A percentile compares a stretch with the other conserved stretches of the same genome.
These are phyloP conservation scores for Nakazawaea molendinolei DNA, from an alignment of 805 yeast species.

Conservation along the genomic window DNA sequence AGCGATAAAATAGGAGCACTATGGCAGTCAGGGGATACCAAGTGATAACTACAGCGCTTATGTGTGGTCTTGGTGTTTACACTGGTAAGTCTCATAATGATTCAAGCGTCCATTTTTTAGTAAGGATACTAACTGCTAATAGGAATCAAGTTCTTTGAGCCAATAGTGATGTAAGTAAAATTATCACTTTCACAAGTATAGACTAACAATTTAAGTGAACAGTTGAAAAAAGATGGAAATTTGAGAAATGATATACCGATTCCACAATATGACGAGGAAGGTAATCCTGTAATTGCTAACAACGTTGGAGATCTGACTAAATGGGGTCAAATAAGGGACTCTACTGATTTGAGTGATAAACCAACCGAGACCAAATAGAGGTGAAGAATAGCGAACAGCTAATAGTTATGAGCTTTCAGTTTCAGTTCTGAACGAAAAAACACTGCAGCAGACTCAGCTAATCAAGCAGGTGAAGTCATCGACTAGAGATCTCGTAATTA, in stretches of 20 bases:
- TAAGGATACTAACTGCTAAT: neutral
- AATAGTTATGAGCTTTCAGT: no score
- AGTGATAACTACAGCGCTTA: slow-evolving; percentile 19
- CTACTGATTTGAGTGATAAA: no score
- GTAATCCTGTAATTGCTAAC: slow-evolving; percentile 24
- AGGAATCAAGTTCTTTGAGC: slow-evolving; percentile 68
- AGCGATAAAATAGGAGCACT: no score
- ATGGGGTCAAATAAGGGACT: slow-evolving; percentile 1
- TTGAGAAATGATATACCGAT: slow-evolving; percentile 54
- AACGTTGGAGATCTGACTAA: slow-evolving; percentile 1
- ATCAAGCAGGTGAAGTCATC: no score
- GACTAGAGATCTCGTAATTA: no score
- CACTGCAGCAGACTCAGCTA: no score
- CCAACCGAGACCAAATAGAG: no score
- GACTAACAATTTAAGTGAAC: slow-evolving; percentile 35
- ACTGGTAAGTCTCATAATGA: slow-evolving; percentile 24
- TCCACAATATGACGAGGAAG: slow-evolving; percentile 45
- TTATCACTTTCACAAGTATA: neutral
- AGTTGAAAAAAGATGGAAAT: slow-evolving; percentile 56
- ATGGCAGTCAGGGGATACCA: slow-evolving; percentile 16
- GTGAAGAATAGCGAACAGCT: no score
- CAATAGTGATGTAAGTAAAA: slow-evolving; percentile 53
- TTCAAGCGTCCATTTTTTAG: neutral
- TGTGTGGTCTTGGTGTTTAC: slow-evolving; percentile 34
- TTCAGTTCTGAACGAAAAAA: no score